phyloP scores from a whole-genome alignment of 2,329 filamentous ascomycete genomes.

The Diaporthe vaccinii region DNA sequence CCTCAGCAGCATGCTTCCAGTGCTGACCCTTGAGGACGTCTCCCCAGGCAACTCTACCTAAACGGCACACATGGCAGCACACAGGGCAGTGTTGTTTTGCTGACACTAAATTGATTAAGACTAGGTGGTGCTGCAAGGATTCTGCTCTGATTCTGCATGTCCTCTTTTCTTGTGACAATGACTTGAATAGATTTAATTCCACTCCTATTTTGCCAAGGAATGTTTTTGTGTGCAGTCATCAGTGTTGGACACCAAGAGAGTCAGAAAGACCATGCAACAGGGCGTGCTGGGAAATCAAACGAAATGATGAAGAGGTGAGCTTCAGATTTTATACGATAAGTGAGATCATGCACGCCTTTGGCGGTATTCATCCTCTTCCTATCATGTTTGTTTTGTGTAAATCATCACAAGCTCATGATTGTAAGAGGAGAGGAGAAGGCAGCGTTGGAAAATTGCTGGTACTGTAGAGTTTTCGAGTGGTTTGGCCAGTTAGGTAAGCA shows the following conservation, averaged over 20 bases:
- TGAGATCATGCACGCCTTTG: slow-evolving; percentile 72
- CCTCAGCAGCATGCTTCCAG: neutral
- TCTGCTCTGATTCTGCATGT: neutral
- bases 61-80: neutral
- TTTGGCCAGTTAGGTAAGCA: neutral
- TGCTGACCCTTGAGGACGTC: too few relatives aligned
- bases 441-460: neutral
- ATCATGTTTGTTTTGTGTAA: slow-evolving; percentile 69
- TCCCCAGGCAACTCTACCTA: too few relatives aligned
- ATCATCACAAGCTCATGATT: slow-evolving; percentile 72
- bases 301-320: slow-evolving; percentile 49
- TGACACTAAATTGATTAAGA: neutral
- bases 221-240: neutral
- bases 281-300: neutral
- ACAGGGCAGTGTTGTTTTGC: neutral
- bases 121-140: neutral
- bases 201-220: neutral
- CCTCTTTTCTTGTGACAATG: neutral
- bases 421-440: slow-evolving; percentile 44
- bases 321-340: slow-evolving; percentile 68
- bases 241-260: neutral
- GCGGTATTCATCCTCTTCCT: slow-evolving; percentile 77
- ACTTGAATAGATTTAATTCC: neutral
- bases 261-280: neutral
- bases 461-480: slow-evolving; percentile 38